phyloP scores from a whole-genome alignment of 164 flowering plant species.

The Kingdonia uniflora region DNA sequence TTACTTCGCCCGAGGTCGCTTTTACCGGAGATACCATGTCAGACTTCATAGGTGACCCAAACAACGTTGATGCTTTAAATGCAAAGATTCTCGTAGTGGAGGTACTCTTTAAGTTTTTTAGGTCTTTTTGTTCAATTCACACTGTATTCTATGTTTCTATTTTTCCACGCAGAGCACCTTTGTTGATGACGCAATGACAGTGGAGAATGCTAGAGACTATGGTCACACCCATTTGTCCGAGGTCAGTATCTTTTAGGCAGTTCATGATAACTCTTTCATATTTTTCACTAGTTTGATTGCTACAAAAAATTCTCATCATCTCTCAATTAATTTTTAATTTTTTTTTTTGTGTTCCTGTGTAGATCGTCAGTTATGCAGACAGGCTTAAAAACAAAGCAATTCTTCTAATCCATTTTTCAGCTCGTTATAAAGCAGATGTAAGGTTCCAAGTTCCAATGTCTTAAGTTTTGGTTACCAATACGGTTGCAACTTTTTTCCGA shows the following conservation, averaged over 20 bases:
- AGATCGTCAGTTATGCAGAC: constrained; percentile 56
- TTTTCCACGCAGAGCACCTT: constrained; percentile 58
- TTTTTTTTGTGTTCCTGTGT: constrained; percentile 8
- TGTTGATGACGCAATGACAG: constrained; percentile 36
- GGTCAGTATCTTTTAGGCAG: constrained; percentile 28
- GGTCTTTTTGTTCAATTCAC: too few species aligned
- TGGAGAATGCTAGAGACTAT: constrained; percentile 82
- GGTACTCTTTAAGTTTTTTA: constrained; percentile 28
- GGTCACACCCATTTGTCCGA: constrained; percentile 88
- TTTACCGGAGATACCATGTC: constrained; percentile 95
- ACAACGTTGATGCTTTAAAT: constrained; percentile 50
- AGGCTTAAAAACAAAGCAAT: constrained; percentile 75
- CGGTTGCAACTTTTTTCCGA: too few species aligned
- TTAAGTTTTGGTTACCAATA: too few species aligned
- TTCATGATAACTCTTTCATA: neutral
- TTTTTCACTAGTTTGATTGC: neutral
- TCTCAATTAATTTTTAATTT: neutral
- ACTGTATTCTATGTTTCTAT: neutral
- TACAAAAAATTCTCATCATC: neutral
- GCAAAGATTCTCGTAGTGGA: constrained; percentile 86
- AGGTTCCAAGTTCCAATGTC: constrained; percentile 1
- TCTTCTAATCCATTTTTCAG: constrained; percentile 88
- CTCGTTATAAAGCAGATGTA: constrained; percentile 48
- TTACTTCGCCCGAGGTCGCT: constrained; percentile 76
- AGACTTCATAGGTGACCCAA: constrained; percentile 58